Percentiles rank a stretch among this genome's conserved stretches.
These are phyloP conservation scores for Paraconiothyrium sp. DNA, from an alignment of 2,329 filamentous ascomycete genomes.

Conservation along the genomic window DNA sequence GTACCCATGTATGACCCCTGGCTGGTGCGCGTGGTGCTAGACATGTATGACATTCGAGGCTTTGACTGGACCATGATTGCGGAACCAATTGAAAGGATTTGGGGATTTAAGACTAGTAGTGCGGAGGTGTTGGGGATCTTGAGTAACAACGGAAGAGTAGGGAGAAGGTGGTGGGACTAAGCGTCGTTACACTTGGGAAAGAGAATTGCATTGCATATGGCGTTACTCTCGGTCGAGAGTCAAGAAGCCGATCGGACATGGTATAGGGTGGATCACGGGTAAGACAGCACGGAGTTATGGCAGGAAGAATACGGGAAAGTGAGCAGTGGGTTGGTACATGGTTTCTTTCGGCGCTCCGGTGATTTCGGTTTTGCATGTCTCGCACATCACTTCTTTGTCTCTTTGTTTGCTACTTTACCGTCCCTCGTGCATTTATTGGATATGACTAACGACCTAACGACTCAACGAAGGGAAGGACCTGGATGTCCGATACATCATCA, in stretches of 20 bases:
- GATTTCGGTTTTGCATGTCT: background rate
- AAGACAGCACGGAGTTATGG: conserved; percentile 17
- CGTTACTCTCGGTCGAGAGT: conserved; percentile 2
- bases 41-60: conserved; percentile 45
- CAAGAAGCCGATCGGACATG: background rate
- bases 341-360: conserved; percentile 6
- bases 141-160: conserved; percentile 45
- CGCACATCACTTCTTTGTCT: conserved; percentile 7
- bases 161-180: conserved; percentile 49
- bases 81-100: conserved; percentile 44
- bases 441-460: conserved; percentile 17
- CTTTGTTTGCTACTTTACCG: conserved; percentile 10
- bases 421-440: conserved; percentile 13
- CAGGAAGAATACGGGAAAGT: background rate
- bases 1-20: conserved; percentile 45
- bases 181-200: background rate
- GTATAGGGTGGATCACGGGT: background rate
- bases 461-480: background rate
- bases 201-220: conserved; percentile 9
- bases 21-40: conserved; percentile 49
- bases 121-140: conserved; percentile 49
- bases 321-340: background rate
- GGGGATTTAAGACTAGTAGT: conserved; percentile 45
- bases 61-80: conserved; percentile 52
- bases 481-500: conserved; percentile 23